Conservation (phyloP, 768 basidiomycete genomes). For the Cytidiella melzeri region DNA sequence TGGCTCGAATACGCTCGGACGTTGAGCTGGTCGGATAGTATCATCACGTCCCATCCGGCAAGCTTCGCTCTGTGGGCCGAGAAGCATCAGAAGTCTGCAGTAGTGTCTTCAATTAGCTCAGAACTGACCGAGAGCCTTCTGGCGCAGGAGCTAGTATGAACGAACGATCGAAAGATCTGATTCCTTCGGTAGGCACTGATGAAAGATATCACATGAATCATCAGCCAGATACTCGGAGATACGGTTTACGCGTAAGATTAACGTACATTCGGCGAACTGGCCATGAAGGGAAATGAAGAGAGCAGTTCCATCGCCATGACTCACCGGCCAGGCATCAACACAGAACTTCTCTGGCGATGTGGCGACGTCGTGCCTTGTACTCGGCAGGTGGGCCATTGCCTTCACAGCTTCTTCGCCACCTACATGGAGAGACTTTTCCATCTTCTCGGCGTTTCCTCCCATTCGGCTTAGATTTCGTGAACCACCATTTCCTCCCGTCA, state of each 20-base stretch:
- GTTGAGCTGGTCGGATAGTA: slow-evolving; percentile 84
- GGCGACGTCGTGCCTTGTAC: slow-evolving; percentile 76
- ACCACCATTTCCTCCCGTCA: slow-evolving; percentile 44
- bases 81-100: slow-evolving; percentile 10
- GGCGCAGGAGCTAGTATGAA: slow-evolving; percentile 81
- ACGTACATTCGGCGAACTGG: slow-evolving; percentile 84
- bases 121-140: slow-evolving; percentile 75
- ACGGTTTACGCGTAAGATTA: neutral
- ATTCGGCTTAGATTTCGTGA: slow-evolving; percentile 78
- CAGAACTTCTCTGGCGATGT: slow-evolving; percentile 78
- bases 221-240: neutral
- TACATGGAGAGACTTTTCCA: slow-evolving; percentile 61
- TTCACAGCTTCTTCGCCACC: slow-evolving; percentile 60
- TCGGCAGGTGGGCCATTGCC: slow-evolving; percentile 59
- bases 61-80: slow-evolving; percentile 52
- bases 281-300: slow-evolving; percentile 78
- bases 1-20: slow-evolving; percentile 80
- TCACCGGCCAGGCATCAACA: slow-evolving; percentile 79
- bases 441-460: slow-evolving; percentile 52
- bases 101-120: neutral
- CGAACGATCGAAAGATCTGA: slow-evolving; percentile 90
- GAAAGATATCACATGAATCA: slow-evolving; percentile 2
- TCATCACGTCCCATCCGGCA: slow-evolving; percentile 84
- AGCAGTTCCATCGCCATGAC: slow-evolving; percentile 48
- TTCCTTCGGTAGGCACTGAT: slow-evolving; percentile 63